A percentile compares a stretch with the other conserved stretches of the same genome.
phyloP scores from a whole-genome alignment of 2,329 filamentous ascomycete species.

The Penicillium occitanis region DNA sequence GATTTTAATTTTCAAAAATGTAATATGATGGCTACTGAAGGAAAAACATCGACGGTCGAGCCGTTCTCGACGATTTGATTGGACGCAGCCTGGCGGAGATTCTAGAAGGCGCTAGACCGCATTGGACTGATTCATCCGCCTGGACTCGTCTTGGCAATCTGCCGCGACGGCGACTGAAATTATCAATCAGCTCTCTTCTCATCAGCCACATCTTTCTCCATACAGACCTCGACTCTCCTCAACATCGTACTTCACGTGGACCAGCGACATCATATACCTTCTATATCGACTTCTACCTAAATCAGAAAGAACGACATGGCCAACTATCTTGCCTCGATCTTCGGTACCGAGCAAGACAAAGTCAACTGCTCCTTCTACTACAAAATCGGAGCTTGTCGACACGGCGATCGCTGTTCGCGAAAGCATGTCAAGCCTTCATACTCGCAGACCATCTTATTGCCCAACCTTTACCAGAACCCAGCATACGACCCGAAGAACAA shows the following conservation, averaged over 20 bases:
- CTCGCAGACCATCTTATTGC: conserved; percentile 94
- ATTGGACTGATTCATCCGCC: conserved; percentile 18
- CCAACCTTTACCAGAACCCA: conserved; percentile 98
- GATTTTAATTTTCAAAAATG: not conserved
- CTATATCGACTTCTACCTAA: not conserved
- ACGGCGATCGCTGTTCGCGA: conserved; percentile 95
- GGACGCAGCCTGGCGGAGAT: not conserved
- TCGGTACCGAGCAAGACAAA: conserved; percentile 99
- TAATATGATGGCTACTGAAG: not conserved
- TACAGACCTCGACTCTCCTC: not conserved
- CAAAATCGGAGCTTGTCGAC: conserved; percentile 98
- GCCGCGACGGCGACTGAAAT: not conserved
- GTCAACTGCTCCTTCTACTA: conserved; percentile 99
- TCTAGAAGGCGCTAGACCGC: conserved; percentile 20
- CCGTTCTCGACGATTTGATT: not conserved
- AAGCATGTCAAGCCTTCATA: conserved; percentile 99
- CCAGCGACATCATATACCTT: not conserved
- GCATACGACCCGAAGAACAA: conserved; percentile 95
- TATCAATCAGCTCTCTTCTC: not conserved
- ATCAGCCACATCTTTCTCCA: not conserved
- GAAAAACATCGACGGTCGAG: not conserved
- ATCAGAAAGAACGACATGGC: conserved; percentile 61
- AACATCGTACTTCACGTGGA: not conserved
- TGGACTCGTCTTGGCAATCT: not conserved
- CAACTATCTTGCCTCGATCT: conserved; percentile 98